Evolutionary conservation across 164 flowering plant genomes (phyloP), one percentile per base, ranked within the genome.

Genomic region (Aristolochia californica): DNA sequence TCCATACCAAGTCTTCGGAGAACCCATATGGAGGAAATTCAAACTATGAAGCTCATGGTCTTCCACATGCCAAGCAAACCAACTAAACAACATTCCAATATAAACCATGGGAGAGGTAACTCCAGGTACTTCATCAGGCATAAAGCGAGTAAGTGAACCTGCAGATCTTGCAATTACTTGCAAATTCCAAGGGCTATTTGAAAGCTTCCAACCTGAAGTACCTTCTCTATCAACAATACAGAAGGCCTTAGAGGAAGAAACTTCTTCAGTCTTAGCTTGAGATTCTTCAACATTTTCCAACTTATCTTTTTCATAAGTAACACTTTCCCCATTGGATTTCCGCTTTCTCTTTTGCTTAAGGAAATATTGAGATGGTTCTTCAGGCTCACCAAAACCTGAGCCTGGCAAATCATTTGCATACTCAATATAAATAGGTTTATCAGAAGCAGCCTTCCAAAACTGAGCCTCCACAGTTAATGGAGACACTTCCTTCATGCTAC

Each of bases 41-140:
- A 94, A 70, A 75, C 99, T 94, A 65, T 94, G 99, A 74, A 94
- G 95, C 73, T 94, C 99, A 72, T 94, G 99, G 76, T 94, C 99
- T 74, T 94, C 99, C 62, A 94, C 93, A 76, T 94, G 99, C 99
- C 99, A 94, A 26, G 99, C 99, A 78, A 94, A 94, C 99, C 99
- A 94, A 74, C 99, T 94, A 74, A 84, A 94, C 62, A 94, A 56
- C 99, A 94, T 94, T 44, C 96, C 99, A 70, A 94, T 81, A 65
- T 94, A 94, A 43, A 94, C 75, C 99, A 94, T 94, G 0, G 99
- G 97, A 53, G 99, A 90, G 14, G 99, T 94, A 69, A 94, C 99
- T 55, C 99, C 99, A 15, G 97, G 99, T 20, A 94, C 79, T 67
- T 94, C 97, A 77, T 94, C 97, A 9, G 94, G 86, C 99, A 94